phyloP scores from a whole-genome alignment of 495 filamentous ascomycete species.

The Glutinoglossum americanum region DNA sequence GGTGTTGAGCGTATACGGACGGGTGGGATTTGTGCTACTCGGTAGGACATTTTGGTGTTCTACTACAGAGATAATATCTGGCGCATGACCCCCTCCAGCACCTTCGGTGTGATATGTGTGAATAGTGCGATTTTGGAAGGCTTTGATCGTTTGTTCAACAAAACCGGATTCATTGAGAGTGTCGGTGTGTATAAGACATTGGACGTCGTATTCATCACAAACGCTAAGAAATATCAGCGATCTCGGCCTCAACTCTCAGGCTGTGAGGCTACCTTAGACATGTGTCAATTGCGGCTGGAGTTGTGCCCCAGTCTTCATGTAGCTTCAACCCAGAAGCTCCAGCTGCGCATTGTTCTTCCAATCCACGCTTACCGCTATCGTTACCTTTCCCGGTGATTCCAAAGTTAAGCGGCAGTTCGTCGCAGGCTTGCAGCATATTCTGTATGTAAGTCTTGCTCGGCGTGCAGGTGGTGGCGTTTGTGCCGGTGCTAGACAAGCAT shows the following conservation, averaged over 20 bases:
- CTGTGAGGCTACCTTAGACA: slow-evolving; percentile 31
- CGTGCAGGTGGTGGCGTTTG: slow-evolving; percentile 88
- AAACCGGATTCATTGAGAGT: slow-evolving; percentile 96
- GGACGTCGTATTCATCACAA: slow-evolving; percentile 80
- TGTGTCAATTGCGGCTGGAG: slow-evolving; percentile 78
- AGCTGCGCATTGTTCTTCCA: slow-evolving; percentile 63
- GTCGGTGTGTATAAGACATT: slow-evolving; percentile 94
- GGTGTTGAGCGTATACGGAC: slow-evolving; percentile 83
- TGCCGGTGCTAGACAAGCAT: slow-evolving; percentile 45
- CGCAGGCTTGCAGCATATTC: slow-evolving; percentile 83
- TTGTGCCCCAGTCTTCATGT: slow-evolving; percentile 94
- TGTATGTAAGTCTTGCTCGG: slow-evolving; percentile 66
- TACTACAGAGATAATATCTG: slow-evolving; percentile 90
- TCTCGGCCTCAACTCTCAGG: not conserved
- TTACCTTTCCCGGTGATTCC: slow-evolving; percentile 96
- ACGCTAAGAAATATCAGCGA: slow-evolving; percentile 21
- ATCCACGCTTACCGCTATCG: slow-evolving; percentile 47
- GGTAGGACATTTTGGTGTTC: slow-evolving; percentile 85
- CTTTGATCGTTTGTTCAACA: slow-evolving; percentile 74
- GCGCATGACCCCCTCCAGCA: slow-evolving; percentile 87
- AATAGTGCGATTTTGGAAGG: slow-evolving; percentile 79
- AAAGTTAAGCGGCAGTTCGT: slow-evolving; percentile 71
- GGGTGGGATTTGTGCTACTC: slow-evolving; percentile 79
- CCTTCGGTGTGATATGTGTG: slow-evolving; percentile 99
- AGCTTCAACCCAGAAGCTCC: slow-evolving; percentile 85